These are phyloP conservation scores for Rhodotorula sp. DNA, from an alignment of 1,284 basidiomycete genomes.

Conservation along the genomic window DNA sequence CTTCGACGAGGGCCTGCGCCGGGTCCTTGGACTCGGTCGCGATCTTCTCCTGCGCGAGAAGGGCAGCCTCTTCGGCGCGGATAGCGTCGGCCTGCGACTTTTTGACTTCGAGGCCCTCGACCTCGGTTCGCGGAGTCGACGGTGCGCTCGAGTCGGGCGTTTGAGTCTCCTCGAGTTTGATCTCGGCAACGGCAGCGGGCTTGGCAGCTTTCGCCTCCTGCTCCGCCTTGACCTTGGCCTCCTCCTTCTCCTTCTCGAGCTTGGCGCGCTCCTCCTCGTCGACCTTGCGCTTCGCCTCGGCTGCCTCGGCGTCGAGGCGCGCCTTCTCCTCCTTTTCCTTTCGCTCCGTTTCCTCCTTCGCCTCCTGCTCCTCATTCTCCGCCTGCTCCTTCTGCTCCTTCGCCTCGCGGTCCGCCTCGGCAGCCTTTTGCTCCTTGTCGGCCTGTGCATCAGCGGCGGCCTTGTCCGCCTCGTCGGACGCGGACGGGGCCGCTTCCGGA, in stretches of 20 bases:
- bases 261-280: slow-evolving; percentile 21
- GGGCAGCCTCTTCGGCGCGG: slow-evolving; percentile 42
- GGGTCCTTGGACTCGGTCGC: slow-evolving; percentile 39
- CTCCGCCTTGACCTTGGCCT: slow-evolving; percentile 38
- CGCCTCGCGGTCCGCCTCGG: slow-evolving; percentile 1
- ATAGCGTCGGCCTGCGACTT: slow-evolving; percentile 43
- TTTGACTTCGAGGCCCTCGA: slow-evolving; percentile 37
- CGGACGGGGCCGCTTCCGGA: background rate
- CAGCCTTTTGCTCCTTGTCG: slow-evolving; percentile 46
- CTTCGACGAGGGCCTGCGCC: slow-evolving; percentile 47
- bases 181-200: slow-evolving; percentile 41
- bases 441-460: slow-evolving; percentile 14
- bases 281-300: slow-evolving; percentile 16
- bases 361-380: slow-evolving; percentile 19
- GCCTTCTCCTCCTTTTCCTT: slow-evolving; percentile 11
- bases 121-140: slow-evolving; percentile 32
- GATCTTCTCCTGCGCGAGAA: slow-evolving; percentile 34
- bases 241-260: slow-evolving; percentile 11
- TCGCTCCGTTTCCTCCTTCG: slow-evolving; percentile 39
- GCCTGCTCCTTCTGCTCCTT: slow-evolving; percentile 27
- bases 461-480: slow-evolving; percentile 18
- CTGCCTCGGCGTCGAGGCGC: slow-evolving; percentile 35
- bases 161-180: slow-evolving; percentile 44
- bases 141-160: slow-evolving; percentile 49
- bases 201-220: slow-evolving; percentile 46